phyloP scores from a whole-genome alignment of 2,329 filamentous ascomycete species.

The Curvularia hawaiiensis region DNA sequence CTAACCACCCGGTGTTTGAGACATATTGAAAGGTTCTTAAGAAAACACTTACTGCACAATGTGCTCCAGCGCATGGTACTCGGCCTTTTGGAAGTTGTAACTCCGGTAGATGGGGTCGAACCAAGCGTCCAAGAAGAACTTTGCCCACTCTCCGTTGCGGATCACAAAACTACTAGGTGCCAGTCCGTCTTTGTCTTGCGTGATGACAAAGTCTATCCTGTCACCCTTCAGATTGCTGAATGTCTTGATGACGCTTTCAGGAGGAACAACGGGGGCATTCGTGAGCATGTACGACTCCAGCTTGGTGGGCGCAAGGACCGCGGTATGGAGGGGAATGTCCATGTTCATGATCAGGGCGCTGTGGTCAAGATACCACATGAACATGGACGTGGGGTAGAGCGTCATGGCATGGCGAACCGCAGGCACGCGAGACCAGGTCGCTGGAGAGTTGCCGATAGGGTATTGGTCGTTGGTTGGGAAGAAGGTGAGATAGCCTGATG shows the following conservation, averaged over 20 bases:
- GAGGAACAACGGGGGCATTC: slow-evolving; percentile 85
- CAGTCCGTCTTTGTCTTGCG: slow-evolving; percentile 83
- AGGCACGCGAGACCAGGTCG: slow-evolving; percentile 78
- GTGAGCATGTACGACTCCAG: slow-evolving; percentile 83
- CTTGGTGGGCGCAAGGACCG: slow-evolving; percentile 69
- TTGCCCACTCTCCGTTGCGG: slow-evolving; percentile 84
- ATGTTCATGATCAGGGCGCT: slow-evolving; percentile 90
- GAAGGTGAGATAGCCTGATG: slow-evolving; percentile 81
- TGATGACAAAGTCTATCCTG: slow-evolving; percentile 80
- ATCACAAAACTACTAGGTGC: slow-evolving; percentile 79
- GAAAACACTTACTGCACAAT: slow-evolving; percentile 53
- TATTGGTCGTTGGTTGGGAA: slow-evolving; percentile 80
- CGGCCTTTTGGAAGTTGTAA: slow-evolving; percentile 97
- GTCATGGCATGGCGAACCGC: slow-evolving; percentile 89
- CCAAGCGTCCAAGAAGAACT: slow-evolving; percentile 93
- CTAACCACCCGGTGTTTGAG: background rate
- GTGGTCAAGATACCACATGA: slow-evolving; percentile 86
- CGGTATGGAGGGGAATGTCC: slow-evolving; percentile 67
- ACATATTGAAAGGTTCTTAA: background rate
- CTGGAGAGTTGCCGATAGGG: slow-evolving; percentile 61
- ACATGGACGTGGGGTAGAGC: slow-evolving; percentile 74
- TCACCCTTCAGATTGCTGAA: slow-evolving; percentile 79
- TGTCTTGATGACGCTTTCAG: slow-evolving; percentile 96
- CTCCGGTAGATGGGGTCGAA: slow-evolving; percentile 91
- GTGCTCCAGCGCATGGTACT: slow-evolving; percentile 81